Evolutionary conservation across 2,329 filamentous ascomycete genomes (phyloP).

Genomic region (Emergomyces africanus): DNA sequence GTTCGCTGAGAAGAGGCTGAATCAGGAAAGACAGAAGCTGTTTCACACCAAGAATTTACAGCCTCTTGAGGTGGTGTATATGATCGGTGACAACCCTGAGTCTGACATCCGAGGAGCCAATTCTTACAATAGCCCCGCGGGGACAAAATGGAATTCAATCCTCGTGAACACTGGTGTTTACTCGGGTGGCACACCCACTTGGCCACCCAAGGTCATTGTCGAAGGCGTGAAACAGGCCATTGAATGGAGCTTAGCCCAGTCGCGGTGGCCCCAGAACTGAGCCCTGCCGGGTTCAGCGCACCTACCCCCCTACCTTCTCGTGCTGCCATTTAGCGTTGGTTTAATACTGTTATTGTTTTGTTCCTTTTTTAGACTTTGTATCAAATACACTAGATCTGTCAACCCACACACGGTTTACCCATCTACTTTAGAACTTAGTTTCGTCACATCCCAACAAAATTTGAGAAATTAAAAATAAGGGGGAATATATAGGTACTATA

Average conservation of each 20-base stretch:
- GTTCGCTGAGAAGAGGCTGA: slow-evolving; percentile 66
- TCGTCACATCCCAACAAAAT: not conserved
- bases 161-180: slow-evolving; percentile 75
- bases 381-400: not conserved
- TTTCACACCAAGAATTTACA: slow-evolving; percentile 26
- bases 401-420: not conserved
- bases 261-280: slow-evolving; percentile 23
- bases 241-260: slow-evolving; percentile 55
- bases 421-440: not conserved
- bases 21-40: slow-evolving; percentile 43
- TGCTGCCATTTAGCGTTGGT: not conserved
- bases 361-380: not conserved
- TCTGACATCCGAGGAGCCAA: slow-evolving; percentile 87
- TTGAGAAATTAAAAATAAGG: not conserved
- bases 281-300: not conserved
- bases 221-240: slow-evolving; percentile 68
- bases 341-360: not conserved
- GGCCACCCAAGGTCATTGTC: slow-evolving; percentile 52
- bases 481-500: too few relatives aligned
- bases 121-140: slow-evolving; percentile 51
- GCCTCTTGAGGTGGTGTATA: slow-evolving; percentile 66
- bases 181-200: slow-evolving; percentile 42
- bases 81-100: slow-evolving; percentile 84
- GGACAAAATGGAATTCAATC: slow-evolving; percentile 64
- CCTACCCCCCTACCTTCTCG: not conserved